Evolutionary conservation across 2,329 filamentous ascomycete genomes (phyloP).

Genomic region (Acrocalymma vagum): DNA sequence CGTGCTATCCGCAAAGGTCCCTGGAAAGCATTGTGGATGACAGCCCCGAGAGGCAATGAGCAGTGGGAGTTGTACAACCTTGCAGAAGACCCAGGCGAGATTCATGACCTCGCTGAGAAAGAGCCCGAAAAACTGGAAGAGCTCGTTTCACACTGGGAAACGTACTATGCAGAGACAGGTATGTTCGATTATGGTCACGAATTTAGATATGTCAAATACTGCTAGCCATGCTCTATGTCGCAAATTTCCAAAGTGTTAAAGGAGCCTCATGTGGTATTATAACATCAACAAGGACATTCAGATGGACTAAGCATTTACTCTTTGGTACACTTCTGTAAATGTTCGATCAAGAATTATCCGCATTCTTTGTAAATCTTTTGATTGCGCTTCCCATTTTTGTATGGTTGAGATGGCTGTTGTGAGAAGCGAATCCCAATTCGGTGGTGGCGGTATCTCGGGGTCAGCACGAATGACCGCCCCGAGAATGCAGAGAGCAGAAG

Average conservation of each 20-base stretch:
- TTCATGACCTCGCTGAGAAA: constrained; percentile 10
- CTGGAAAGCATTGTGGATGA: constrained; percentile 18
- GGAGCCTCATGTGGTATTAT: too few species aligned
- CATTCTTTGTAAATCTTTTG: constrained; percentile 3
- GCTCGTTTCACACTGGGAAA: constrained; percentile 15
- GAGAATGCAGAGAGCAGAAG: constrained; percentile 5
- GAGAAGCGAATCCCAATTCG: constrained; percentile 3
- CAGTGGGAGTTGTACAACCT: constrained; percentile 18
- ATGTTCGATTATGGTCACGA: constrained; percentile 17
- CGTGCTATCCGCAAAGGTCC: constrained; percentile 11
- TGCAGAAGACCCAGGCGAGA: constrained; percentile 11
- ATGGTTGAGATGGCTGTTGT: constrained; percentile 4
- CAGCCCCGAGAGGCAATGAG: constrained; percentile 12
- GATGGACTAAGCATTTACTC: too few species aligned
- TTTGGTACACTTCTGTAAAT: too few species aligned
- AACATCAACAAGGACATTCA: too few species aligned
- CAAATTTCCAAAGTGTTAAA: too few species aligned
- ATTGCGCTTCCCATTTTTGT: constrained; percentile 2
- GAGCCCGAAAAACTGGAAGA: constrained; percentile 9
- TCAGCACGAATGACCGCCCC: constrained; percentile 4
- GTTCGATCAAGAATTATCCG: constrained; percentile 1
- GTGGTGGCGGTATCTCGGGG: constrained; percentile 1
- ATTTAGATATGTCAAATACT: constrained; percentile 5
- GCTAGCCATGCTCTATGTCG: too few species aligned
- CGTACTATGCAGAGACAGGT: constrained; percentile 16